Percentiles rank a stretch among this genome's conserved stretches.
These are phyloP conservation scores for Kwoniella mangroviensis DNA, from an alignment of 768 basidiomycete species.

Conservation along the genomic window DNA sequence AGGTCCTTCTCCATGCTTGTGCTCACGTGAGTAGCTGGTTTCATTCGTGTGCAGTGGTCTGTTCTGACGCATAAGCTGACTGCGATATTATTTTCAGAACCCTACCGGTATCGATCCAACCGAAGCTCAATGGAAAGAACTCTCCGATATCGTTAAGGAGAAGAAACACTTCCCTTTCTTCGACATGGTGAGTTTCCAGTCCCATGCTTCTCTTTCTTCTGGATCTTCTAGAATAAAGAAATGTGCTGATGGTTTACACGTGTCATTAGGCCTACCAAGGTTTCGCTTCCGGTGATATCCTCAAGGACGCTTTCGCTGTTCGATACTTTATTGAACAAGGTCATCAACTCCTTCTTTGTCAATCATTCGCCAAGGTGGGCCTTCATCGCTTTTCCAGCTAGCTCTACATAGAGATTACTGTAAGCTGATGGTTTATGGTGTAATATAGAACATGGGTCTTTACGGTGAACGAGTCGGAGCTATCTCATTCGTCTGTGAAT, in stretches of 20 bases:
- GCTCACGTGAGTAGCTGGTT: conserved; percentile 60
- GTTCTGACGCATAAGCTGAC: neutral
- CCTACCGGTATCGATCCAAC: conserved; percentile 99
- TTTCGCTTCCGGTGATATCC: conserved; percentile 90
- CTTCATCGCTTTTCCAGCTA: neutral
- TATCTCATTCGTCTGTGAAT: conserved; percentile 74
- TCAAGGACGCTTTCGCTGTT: conserved; percentile 90
- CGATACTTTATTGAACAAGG: conserved; percentile 90
- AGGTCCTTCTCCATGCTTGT: conserved; percentile 87
- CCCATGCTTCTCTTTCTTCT: neutral
- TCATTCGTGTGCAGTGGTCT: neutral
- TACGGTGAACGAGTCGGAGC: conserved; percentile 99
- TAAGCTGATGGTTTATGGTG: neutral
- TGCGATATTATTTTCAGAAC: conserved; percentile 67
- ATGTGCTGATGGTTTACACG: conserved; percentile 4
- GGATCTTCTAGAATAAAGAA: neutral
- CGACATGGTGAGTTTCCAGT: conserved; percentile 69
- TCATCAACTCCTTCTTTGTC: conserved; percentile 86
- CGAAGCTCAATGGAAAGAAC: conserved; percentile 84
- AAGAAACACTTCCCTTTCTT: conserved; percentile 96
- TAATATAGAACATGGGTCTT: conserved; percentile 82
- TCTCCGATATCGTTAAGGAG: conserved; percentile 82
- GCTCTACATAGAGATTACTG: neutral
- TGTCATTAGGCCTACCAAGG: conserved; percentile 84
- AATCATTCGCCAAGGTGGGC: conserved; percentile 85